Evolutionary conservation across 108 stramenopile genomes (phyloP), one percentile per base, ranked within the genome.

Genomic region (Nitzschia sp.): DNA sequence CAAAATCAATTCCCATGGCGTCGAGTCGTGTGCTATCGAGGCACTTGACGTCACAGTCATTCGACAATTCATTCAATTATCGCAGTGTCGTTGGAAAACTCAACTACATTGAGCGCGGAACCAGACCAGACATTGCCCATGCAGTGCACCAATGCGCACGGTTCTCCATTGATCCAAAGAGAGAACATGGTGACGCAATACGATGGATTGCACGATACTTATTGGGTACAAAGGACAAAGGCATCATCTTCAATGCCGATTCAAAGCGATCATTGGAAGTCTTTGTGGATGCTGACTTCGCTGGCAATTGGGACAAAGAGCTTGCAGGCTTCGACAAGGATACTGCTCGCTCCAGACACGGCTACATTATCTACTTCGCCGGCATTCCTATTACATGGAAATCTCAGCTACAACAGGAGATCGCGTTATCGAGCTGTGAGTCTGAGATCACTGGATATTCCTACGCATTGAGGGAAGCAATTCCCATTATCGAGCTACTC

Each of bases 251-350:
- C 26, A 46, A 34, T 1, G 81, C 81, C 23, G 55, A 72, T 31
- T 8, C 29, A 3, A 32, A 53, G 18, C 49, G 51, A 26, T 54
- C 66, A 13, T 74, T 86, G 1, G 85, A 86, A 58, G 57, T 66
- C 23, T 79, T 64, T 59, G 82, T 68, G 1, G 82, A 84, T 65
- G 80, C 79, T 17, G 80, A 81, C 48, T 83, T 81, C 55, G 67
- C 60, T 26, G 85, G 85, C 4, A 66, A 64, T 23, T 81, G 83
- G 77, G 48, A 65, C 34, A 59, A 69, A 31, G 54, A 54, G 21
- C 59, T 58, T 27, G 78, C 78, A 21, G 56, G 4, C 3, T 21
- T 34, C 18, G 72, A 79, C 58, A 11, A 5, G 15, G 29, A 61
- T 23, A 54, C 66, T 30, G 54, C 51, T 0, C 67, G 53, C 24